Evolutionary conservation across 495 filamentous ascomycete genomes (phyloP).

Genomic region (Penicillium bovifimosum): DNA sequence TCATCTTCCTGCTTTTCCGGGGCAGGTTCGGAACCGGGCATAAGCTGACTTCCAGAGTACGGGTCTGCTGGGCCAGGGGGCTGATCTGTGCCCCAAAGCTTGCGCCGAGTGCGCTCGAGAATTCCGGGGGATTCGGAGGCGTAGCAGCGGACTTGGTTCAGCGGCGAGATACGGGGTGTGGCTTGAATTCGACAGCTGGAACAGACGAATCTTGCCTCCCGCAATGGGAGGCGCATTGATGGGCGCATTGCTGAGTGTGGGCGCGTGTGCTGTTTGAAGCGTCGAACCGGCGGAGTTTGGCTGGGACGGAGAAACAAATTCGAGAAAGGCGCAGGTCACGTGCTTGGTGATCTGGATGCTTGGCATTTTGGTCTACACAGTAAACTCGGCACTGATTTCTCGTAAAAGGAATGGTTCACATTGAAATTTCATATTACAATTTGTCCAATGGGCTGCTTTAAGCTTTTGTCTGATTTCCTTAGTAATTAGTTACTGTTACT

Average conservation of each 20-base stretch:
- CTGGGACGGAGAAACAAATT: constrained; percentile 26
- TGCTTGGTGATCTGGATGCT: constrained; percentile 9
- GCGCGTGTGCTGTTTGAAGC: constrained; percentile 7
- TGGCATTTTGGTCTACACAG: constrained; percentile 4
- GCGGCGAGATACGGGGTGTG: constrained; percentile 34
- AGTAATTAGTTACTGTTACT: no score
- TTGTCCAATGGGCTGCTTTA: no score
- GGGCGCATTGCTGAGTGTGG: constrained; percentile 37
- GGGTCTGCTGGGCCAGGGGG: constrained; percentile 51
- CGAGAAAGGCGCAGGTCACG: constrained; percentile 19
- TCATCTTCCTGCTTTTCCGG: not conserved
- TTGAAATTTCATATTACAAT: no score
- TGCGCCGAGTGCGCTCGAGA: constrained; percentile 46
- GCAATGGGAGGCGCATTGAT: constrained; percentile 33
- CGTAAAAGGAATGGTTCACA: not conserved
- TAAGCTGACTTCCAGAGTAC: constrained; percentile 38
- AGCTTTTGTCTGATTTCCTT: no score
- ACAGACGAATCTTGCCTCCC: constrained; percentile 42
- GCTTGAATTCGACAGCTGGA: constrained; percentile 39
- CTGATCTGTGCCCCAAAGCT: constrained; percentile 52
- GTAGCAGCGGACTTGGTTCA: constrained; percentile 40
- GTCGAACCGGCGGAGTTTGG: constrained; percentile 16
- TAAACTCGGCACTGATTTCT: not conserved
- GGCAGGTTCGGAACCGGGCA: not conserved
- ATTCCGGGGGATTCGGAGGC: constrained; percentile 36